These are phyloP conservation scores for Echeveria elegans DNA, from an alignment of 164 flowering plant genomes.

Conservation along the genomic window DNA sequence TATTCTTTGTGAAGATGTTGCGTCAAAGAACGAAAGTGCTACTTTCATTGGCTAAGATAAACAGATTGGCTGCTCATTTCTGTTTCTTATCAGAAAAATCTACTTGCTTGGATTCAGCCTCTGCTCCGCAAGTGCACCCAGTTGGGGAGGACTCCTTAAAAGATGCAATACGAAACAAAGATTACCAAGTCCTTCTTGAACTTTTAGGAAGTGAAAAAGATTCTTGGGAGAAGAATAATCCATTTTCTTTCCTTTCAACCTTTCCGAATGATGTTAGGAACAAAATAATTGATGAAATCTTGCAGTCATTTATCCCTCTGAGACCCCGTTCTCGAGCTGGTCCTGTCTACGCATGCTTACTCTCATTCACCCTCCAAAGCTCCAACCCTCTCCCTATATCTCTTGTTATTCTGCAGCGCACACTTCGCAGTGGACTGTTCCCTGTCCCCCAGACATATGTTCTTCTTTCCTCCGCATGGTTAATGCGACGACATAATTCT, in stretches of 20 bases:
- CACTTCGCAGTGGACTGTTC: conserved; percentile 54
- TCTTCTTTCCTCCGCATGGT: conserved; percentile 60
- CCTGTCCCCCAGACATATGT: conserved; percentile 56
- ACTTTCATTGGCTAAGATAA: not conserved
- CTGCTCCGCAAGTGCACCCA: not conserved
- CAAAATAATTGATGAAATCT: conserved; percentile 49
- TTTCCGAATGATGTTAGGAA: conserved; percentile 24
- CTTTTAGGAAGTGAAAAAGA: conserved; percentile 3
- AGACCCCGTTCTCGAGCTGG: conserved; percentile 44
- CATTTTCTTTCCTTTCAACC: conserved; percentile 55
- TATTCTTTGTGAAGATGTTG: not conserved
- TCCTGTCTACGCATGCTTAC: conserved; percentile 33
- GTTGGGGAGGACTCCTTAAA: conserved; percentile 37
- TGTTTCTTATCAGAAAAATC: not conserved
- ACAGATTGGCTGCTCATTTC: not conserved
- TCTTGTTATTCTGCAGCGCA: conserved; percentile 55
- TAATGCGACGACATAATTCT: conserved; percentile 17
- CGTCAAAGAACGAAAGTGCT: not conserved
- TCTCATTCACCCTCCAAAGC: conserved; percentile 42
- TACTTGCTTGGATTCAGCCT: not conserved
- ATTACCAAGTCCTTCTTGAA: conserved; percentile 40
- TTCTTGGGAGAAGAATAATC: conserved; percentile 19
- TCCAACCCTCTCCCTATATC: conserved; percentile 52
- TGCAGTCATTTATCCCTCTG: conserved; percentile 46
- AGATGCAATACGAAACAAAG: conserved; percentile 31